Conservation (phyloP, 257 asterid species). For the Ophiorrhiza pumila region DNA sequence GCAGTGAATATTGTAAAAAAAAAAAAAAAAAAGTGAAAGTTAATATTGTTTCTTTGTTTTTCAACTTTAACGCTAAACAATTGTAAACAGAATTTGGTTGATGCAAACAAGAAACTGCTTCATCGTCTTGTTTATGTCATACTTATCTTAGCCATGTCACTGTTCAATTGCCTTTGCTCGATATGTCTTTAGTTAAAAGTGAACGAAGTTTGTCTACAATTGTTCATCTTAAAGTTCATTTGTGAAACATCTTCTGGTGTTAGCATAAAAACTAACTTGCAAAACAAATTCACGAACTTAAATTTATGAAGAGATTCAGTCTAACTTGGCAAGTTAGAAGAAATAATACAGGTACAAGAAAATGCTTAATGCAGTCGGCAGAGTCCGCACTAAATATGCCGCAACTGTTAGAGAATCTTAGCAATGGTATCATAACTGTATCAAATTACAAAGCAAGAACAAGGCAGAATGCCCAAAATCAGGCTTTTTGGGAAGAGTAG, state of each 20-base stretch:
- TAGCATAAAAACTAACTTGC: background rate
- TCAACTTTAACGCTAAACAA: no score
- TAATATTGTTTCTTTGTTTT: no score
- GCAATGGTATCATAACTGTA: background rate
- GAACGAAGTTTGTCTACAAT: background rate
- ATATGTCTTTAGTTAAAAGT: no score
- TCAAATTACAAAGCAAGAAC: background rate
- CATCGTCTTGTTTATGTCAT: no score
- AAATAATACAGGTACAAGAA: background rate
- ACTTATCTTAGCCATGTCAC: no score
- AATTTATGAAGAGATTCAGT: background rate
- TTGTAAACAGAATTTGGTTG: no score
- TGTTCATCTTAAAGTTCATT: background rate
- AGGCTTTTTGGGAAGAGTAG: constrained; percentile 10
- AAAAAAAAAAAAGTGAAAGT: no score
- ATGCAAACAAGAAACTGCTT: no score
- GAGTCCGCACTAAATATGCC: background rate
- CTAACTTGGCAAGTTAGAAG: background rate
- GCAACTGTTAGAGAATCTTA: background rate
- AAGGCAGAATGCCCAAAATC: constrained; percentile 12
- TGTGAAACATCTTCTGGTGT: background rate
- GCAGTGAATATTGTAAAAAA: no score
- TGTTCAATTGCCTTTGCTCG: background rate
- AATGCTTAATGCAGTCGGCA: background rate
- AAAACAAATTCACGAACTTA: background rate